Base-by-base conservation (phyloP, 192 early-diverging fungal species). In the Backusella luteola region DNA sequence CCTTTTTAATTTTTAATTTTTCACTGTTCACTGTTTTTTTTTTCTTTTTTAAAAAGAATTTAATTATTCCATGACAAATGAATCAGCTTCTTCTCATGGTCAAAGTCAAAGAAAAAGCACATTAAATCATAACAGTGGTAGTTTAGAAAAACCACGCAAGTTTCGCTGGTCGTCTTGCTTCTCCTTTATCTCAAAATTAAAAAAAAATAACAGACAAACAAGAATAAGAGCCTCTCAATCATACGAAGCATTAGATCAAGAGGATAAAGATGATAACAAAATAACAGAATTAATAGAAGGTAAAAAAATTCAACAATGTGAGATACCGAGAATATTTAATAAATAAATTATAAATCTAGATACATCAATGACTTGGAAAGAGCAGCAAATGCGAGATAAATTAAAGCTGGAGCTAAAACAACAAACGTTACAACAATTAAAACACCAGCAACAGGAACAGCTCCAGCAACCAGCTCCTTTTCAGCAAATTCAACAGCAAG, bases 81-180 rank as follows among this genome's bases (percentile, higher is more conserved):
- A 41, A 63, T 63, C 56, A 63, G 23, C 56, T 63, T 63, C 56
- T 63, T 63, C 56, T 26, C 21, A 21, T 39, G 26, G 21, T 6
- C 70, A 71, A 49, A 23, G 2, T 32, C 39, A 26, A 44, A 49
- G 39, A 26, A 29, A 26, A 49, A 71, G 11, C 6, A 12, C n/a
- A 32, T 5, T 44, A 15, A 26, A 44, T 29, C 36, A 49, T 32
- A 7, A 71, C 6, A 44, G 46, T 44, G 8, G 26, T 46, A 71
- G 4, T 29, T 32, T 49, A 23, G 70, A 71, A 49, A 71, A 71
- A 71, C 17, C 70, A 34, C 39, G 42, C 29, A 71, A 71, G 42
- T 71, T 71, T 49, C 70, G 70, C 70, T 71, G 70, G 70, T 44
- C 70, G 70, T 71, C 70, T 26, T 71, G 70, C 29, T 71, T 71